Evolutionary conservation across 306 rosid genomes (phyloP).

Genomic region (Vachellia pachyceras): DNA sequence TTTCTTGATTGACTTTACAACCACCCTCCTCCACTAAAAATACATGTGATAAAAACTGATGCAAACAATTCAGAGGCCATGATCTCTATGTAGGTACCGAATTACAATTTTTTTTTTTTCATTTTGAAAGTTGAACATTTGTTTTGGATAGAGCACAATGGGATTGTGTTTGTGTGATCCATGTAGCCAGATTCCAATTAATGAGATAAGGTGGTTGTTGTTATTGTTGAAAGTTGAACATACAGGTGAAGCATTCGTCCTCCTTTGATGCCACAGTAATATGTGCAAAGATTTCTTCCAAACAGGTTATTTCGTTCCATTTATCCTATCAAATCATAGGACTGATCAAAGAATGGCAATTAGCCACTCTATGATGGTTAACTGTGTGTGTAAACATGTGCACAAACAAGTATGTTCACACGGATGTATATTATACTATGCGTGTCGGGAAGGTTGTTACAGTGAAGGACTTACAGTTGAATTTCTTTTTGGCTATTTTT

Average conservation of each 20-base stretch:
- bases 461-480: slow-evolving; percentile 43
- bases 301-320: not conserved
- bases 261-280: slow-evolving; percentile 4
- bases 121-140: not conserved
- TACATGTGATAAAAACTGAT: slow-evolving; percentile 13
- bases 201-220: not conserved
- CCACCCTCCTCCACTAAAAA: slow-evolving; percentile 1
- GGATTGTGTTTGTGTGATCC: not conserved
- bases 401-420: not conserved
- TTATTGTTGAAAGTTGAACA: not conserved
- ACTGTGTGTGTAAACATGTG: not conserved
- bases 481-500: slow-evolving; percentile 49
- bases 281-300: slow-evolving; percentile 13
- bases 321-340: not conserved
- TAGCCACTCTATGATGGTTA: not conserved
- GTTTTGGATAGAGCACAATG: not conserved
- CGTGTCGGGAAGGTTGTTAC: not conserved
- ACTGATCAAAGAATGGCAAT: not conserved
- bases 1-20: slow-evolving; percentile 26
- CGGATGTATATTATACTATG: not conserved
- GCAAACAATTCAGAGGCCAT: not conserved
- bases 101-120: not conserved
- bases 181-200: not conserved
- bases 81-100: not conserved
- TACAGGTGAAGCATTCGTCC: not conserved